phyloP scores from a whole-genome alignment of 2,329 filamentous ascomycete species.

The Clonostachys rhizophaga region DNA sequence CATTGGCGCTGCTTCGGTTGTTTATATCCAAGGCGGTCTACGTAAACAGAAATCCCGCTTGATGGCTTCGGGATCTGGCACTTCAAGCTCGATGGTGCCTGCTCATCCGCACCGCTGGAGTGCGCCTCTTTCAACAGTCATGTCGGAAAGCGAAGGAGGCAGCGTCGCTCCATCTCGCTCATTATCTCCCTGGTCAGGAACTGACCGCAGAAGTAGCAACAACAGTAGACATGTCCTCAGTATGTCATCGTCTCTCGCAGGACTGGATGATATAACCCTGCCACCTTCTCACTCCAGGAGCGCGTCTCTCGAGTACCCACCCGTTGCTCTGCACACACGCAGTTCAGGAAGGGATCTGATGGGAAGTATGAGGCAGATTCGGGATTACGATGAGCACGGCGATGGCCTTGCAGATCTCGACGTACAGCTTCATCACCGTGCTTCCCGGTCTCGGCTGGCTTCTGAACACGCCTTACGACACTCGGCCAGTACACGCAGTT shows the following conservation, averaged over 20 bases:
- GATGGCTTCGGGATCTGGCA: slow-evolving; percentile 1
- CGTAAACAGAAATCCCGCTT: neutral
- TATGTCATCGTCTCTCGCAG: slow-evolving; percentile 48
- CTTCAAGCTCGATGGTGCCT: slow-evolving; percentile 4
- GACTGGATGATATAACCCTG: slow-evolving; percentile 29
- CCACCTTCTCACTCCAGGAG: slow-evolving; percentile 31
- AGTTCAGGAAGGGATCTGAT: slow-evolving; percentile 24
- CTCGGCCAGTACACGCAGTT: slow-evolving; percentile 42
- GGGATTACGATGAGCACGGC: slow-evolving; percentile 58
- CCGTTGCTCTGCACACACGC: slow-evolving; percentile 33
- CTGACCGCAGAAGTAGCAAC: slow-evolving; percentile 42
- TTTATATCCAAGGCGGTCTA: slow-evolving; percentile 1
- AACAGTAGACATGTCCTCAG: slow-evolving; percentile 52
- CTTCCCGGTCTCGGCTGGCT: slow-evolving; percentile 50
- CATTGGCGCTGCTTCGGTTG: slow-evolving; percentile 2
- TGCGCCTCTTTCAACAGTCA: slow-evolving; percentile 58
- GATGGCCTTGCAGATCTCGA: slow-evolving; percentile 59
- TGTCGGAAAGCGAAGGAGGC: slow-evolving; percentile 54
- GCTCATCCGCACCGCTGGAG: slow-evolving; percentile 55
- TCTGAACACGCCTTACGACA: slow-evolving; percentile 48
- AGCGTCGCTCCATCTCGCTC: slow-evolving; percentile 45
- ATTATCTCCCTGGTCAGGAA: slow-evolving; percentile 34
- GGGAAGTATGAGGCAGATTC: slow-evolving; percentile 38
- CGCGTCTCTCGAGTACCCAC: slow-evolving; percentile 45
- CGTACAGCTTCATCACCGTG: slow-evolving; percentile 37